These are phyloP conservation scores for Aspergillaceae sp. DNA, from an alignment of 2,329 filamentous ascomycete species.

Conservation along the genomic window DNA sequence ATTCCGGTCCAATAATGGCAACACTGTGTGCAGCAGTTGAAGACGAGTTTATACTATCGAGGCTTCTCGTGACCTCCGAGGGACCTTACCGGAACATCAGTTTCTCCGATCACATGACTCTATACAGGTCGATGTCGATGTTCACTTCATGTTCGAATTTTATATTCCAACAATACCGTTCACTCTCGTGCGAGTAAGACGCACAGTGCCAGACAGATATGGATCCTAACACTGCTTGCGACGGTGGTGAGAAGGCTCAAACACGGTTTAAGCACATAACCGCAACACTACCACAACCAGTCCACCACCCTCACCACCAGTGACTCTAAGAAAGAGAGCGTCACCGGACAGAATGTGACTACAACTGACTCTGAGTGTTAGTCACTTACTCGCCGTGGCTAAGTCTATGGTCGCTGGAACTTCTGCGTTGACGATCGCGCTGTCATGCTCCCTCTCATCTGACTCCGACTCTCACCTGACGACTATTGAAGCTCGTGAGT, in stretches of 20 bases:
- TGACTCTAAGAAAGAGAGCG: too few species aligned
- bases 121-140: background rate
- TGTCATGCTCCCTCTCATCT: background rate
- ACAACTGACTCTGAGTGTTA: too few species aligned
- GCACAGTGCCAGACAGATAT: too few species aligned
- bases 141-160: constrained; percentile 27
- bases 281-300: too few species aligned
- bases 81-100: background rate
- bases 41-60: constrained; percentile 2
- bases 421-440: background rate
- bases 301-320: too few species aligned
- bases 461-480: constrained; percentile 1
- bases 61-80: background rate
- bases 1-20: background rate
- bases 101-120: background rate
- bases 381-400: too few species aligned
- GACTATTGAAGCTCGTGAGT: background rate
- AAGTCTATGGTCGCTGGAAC: background rate
- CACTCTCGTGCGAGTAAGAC: too few species aligned
- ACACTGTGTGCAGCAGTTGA: background rate
- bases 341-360: too few species aligned
- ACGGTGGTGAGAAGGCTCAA: too few species aligned
- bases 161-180: too few species aligned
- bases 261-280: too few species aligned
- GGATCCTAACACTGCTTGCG: too few species aligned